Evolutionary conservation across 805 yeast species (phyloP).

Genomic region (Saturnispora bothae): DNA sequence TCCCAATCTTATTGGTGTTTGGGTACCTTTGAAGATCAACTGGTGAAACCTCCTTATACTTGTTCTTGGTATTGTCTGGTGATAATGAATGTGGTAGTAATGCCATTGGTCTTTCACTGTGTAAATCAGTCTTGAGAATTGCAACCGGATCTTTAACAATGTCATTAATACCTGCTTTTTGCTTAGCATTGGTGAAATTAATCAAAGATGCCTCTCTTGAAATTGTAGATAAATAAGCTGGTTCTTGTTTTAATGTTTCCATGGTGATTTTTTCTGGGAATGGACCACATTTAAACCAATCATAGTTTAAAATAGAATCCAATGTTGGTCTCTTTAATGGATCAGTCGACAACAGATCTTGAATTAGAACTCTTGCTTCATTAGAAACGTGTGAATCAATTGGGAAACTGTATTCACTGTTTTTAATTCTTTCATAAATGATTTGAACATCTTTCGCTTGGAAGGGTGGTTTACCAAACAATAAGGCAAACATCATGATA

Average conservation of each 20-base stretch:
- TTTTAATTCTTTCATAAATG: slow-evolving; percentile 85
- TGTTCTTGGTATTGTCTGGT: slow-evolving; percentile 82
- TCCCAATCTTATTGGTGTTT: slow-evolving; percentile 18
- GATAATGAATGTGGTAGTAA: slow-evolving; percentile 83
- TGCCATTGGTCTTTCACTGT: slow-evolving; percentile 55
- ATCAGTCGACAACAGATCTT: slow-evolving; percentile 61
- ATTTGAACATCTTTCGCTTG: slow-evolving; percentile 90
- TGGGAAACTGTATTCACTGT: slow-evolving; percentile 74
- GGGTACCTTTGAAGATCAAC: slow-evolving; percentile 18
- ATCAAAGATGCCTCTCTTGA: slow-evolving; percentile 50
- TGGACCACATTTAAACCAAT: slow-evolving; percentile 71
- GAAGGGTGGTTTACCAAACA: slow-evolving; percentile 94
- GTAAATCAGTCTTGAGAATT: slow-evolving; percentile 56
- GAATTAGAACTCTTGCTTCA: slow-evolving; percentile 65
- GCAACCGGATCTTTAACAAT: slow-evolving; percentile 54
- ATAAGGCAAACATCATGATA: slow-evolving; percentile 86
- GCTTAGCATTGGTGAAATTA: slow-evolving; percentile 59
- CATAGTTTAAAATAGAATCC: slow-evolving; percentile 67
- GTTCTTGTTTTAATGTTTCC: slow-evolving; percentile 51
- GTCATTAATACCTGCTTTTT: slow-evolving; percentile 43
- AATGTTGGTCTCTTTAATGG: slow-evolving; percentile 77
- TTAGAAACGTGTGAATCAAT: slow-evolving; percentile 42
- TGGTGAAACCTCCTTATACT: slow-evolving; percentile 59
- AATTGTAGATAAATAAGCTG: slow-evolving; percentile 44
- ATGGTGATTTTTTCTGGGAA: slow-evolving; percentile 67